Evolutionary conservation across 75 land plant genomes (phyloP), one percentile per base, ranked within the genome.

Genomic region (Picea glauca): DNA sequence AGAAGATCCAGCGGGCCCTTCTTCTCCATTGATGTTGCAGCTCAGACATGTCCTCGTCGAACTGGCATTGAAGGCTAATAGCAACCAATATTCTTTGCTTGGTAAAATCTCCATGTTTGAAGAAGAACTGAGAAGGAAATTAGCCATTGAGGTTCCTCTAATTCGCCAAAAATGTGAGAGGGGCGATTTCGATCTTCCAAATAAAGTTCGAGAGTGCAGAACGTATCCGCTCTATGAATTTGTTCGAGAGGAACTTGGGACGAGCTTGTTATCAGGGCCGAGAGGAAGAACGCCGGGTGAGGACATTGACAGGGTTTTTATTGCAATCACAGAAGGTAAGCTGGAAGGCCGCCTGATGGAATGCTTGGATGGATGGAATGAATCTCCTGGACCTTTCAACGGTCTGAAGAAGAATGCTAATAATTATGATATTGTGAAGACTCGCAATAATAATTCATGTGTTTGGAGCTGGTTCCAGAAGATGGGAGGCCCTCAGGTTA

Each of bases 21-120:
- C 75, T n/a, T 89, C 87, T 73, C 84, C 84, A 13, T 67, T 89
- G 64, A 84, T 85, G 88, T 80, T 82, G 82, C 84, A 84, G 82
- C 81, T 89, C 70, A 81, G 92, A 68, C 83, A 83, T 33, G 87
- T 87, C 40, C 77, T 90, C 50, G 90, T 90, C 38, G 92, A 87
- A 21, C 87, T 86, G 58, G 88, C 91, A 13, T 46, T 89, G 50
- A 76, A 82, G 9, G 76, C 62, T 1, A 77, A 78, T 21, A 81
- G 32, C n/a, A 84, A 72, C 65, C 68, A 58, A 31, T 32, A 57
- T 11, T 35, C 56, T 58, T 70, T 88, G 26, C 83, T 88, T 80
- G 64, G 78, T 7, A 85, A 72, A 75, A 88, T 88, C 74, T 13
- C 43, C 74, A 65, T 75, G 21, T 85, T 88, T 61, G 90, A 88